These are phyloP conservation scores for Aspergillus saccharolyticus DNA, from an alignment of 495 filamentous ascomycete species.

Conservation along the genomic window DNA sequence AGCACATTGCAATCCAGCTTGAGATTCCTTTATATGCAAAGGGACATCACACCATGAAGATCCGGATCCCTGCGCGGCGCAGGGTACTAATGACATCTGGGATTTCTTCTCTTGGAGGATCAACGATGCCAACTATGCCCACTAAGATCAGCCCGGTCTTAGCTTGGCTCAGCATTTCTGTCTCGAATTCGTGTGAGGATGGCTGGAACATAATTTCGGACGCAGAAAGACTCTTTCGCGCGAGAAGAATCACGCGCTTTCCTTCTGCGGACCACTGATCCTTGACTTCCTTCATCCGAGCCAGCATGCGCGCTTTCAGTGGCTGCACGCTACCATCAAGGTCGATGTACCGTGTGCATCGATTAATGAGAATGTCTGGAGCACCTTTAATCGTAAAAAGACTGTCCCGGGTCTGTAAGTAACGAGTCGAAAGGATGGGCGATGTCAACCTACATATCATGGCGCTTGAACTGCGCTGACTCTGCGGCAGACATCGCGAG, in stretches of 20 bases:
- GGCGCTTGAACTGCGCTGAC: conserved; percentile 13
- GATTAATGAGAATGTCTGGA: conserved; percentile 55
- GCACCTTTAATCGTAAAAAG: conserved; percentile 59
- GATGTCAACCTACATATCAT: not conserved
- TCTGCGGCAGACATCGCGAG: conserved; percentile 15
- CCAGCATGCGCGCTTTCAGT: conserved; percentile 34
- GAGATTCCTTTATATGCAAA: not conserved
- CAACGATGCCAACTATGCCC: conserved; percentile 61
- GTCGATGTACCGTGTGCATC: conserved; percentile 47
- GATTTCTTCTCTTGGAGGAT: conserved; percentile 64
- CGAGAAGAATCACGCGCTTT: conserved; percentile 59
- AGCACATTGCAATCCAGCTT: not conserved
- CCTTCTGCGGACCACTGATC: conserved; percentile 59
- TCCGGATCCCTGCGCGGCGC: conserved; percentile 55
- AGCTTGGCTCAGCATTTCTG: conserved; percentile 44
- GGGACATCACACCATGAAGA: conserved; percentile 49
- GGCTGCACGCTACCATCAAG: conserved; percentile 41
- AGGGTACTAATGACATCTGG: conserved; percentile 53
- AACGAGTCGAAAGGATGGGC: not conserved
- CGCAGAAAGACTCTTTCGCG: conserved; percentile 49
- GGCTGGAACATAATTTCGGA: conserved; percentile 27
- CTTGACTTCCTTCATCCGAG: conserved; percentile 48
- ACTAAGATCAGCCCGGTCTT: conserved; percentile 51
- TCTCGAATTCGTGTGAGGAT: conserved; percentile 46
- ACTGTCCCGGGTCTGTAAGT: not conserved